Evolutionary conservation across 139 green algal genomes (phyloP).

Genomic region (Micromonas pusilla): DNA sequence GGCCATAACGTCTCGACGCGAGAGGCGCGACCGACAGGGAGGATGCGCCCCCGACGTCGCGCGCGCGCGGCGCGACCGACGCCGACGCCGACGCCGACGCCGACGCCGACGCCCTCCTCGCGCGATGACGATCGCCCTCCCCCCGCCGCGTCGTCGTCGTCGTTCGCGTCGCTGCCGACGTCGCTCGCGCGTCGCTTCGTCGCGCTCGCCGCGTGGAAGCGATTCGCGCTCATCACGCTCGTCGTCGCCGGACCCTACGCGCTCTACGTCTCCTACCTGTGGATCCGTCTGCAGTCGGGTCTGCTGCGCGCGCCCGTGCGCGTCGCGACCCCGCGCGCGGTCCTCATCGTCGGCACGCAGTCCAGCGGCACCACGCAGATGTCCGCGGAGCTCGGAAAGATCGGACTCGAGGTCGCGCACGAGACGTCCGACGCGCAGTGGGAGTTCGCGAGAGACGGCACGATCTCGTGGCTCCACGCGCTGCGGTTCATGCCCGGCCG

Average conservation of each 20-base stretch:
- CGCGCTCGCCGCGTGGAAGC: not conserved
- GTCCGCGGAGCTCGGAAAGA: not conserved
- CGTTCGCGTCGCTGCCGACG: too few relatives aligned
- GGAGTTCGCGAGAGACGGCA: slow-evolving; percentile 14
- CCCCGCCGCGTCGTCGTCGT: too few relatives aligned
- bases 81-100: too few relatives aligned
- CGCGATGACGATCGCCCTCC: too few relatives aligned
- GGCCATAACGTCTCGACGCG: too few relatives aligned
- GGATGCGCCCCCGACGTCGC: too few relatives aligned
- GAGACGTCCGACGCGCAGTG: slow-evolving; percentile 2
- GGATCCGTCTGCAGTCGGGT: not conserved
- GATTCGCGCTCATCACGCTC: not conserved
- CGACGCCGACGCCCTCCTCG: too few relatives aligned
- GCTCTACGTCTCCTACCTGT: not conserved
- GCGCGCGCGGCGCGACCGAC: too few relatives aligned
- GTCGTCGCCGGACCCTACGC: not conserved
- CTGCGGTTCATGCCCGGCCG: slow-evolving; percentile 12
- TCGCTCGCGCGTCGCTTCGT: too few relatives aligned
- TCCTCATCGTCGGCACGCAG: not conserved
- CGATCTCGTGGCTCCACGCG: slow-evolving; percentile 22
- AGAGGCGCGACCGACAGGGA: too few relatives aligned
- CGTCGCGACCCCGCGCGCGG: not conserved
- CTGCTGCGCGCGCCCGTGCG: not conserved
- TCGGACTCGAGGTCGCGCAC: slow-evolving; percentile 24
- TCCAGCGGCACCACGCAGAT: slow-evolving; percentile 23